phyloP scores from a whole-genome alignment of 116 monocot genomes.

The Phalaenopsis hybrid region DNA sequence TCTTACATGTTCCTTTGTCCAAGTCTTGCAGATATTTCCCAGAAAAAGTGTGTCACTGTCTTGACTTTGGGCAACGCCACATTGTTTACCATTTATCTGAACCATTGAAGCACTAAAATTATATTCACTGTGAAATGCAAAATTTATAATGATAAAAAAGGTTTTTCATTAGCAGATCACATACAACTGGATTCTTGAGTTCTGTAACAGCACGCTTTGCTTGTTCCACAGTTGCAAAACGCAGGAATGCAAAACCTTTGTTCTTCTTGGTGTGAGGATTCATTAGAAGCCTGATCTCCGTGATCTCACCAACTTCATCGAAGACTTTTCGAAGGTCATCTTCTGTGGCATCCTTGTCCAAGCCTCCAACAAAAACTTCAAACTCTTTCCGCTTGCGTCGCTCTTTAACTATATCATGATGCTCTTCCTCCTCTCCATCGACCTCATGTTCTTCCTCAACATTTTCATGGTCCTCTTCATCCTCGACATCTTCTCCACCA shows the following conservation, averaged over 20 bases:
- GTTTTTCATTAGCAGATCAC: constrained; percentile 8
- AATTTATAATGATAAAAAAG: neutral
- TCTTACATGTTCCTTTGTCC: constrained; percentile 94
- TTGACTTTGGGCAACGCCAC: constrained; percentile 95
- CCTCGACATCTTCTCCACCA: constrained; percentile 52
- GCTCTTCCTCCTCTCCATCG: constrained; percentile 68
- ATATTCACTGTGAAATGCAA: neutral
- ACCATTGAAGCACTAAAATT: constrained; percentile 5
- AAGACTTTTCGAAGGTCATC: constrained; percentile 86
- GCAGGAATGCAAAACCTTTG: constrained; percentile 96
- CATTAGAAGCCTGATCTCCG: constrained; percentile 82
- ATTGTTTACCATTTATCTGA: constrained; percentile 88
- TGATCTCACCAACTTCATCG: constrained; percentile 69
- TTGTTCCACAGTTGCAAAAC: constrained; percentile 96
- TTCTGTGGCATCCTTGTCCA: constrained; percentile 96
- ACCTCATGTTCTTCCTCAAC: constrained; percentile 48
- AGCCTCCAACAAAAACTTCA: constrained; percentile 98
- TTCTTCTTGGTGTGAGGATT: constrained; percentile 94
- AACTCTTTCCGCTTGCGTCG: constrained; percentile 90
- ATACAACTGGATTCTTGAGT: constrained; percentile 79
- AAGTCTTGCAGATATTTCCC: constrained; percentile 93
- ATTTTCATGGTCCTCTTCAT: constrained; percentile 46
- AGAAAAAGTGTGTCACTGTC: constrained; percentile 96
- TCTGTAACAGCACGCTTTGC: constrained; percentile 85
- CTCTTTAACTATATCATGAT: constrained; percentile 78